Base-by-base conservation (phyloP, 129 eudicot species). In the Logfia minima region DNA sequence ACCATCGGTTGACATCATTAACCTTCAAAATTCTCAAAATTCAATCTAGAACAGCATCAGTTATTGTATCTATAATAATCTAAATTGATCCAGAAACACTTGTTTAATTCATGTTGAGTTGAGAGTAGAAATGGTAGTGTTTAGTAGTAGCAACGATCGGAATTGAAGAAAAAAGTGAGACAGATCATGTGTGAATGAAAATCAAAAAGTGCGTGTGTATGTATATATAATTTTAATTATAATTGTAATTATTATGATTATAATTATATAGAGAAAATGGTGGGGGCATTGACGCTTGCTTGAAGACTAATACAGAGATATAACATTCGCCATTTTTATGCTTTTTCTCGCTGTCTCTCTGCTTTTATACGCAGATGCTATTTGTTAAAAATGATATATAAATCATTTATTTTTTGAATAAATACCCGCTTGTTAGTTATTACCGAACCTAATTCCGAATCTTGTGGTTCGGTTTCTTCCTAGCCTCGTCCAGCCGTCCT, bases 1-100 rank as follows among this genome's bases (percentile, higher is more conserved):
- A 79, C 85, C 87, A 26, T 77, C 85, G 29, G 80, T 76, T 76
- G 95, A 88, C 97, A 89, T 90, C 48, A 53, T 24, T 29, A 84
- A 68, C 18, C 71, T n/a, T 60, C 72, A 45, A 51, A 67, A 78
- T 53, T 37, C 26, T 56, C 41, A 63, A 58, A 69, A 61, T 53
- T 72, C 72, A 77, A 28, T 17, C 53, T 28, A 66, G 52, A 63
- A 3, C 63, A 34, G 74, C 82, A 72, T 77, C 69, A 70, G 66
- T 41, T 55, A 31, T 4, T 14, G 61, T 28, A 18, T 32, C n/a
- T 65, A 31, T 22, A 60, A 22, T 39, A 28, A 70, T 34, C 72
- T 18, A 63, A 79, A 51, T 45, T 62, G 35, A 55, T 41, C 51
- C 45, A 22, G 6, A 59, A 8, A 34, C 4, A 3, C 18, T 35